phyloP scores from a whole-genome alignment of 2,329 filamentous ascomycete species.

The Epichloe uncinata region DNA sequence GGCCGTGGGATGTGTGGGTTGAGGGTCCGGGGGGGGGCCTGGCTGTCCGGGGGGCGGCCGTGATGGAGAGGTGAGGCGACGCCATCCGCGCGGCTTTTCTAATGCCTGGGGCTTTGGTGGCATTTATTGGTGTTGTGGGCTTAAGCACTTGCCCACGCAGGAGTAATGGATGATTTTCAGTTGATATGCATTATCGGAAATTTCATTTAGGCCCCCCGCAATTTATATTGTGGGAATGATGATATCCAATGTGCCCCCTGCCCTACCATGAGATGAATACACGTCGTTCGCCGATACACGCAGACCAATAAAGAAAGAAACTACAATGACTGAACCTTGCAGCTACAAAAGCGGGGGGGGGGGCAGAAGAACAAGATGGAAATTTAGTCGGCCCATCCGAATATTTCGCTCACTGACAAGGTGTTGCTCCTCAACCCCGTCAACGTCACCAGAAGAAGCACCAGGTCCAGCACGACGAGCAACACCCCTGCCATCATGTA shows the following conservation, averaged over 20 bases:
- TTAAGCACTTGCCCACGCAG: too few species aligned
- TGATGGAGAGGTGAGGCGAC: slow-evolving; percentile 8
- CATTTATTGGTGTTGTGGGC: too few species aligned
- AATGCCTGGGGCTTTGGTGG: background rate
- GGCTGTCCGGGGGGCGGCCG: slow-evolving; percentile 43
- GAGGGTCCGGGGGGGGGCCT: slow-evolving; percentile 45
- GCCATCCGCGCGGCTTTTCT: background rate
- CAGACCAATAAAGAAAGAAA: too few species aligned
- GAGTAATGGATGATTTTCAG: too few species aligned
- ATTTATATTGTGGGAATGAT: too few species aligned
- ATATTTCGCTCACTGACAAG: slow-evolving; percentile 70
- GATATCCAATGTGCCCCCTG: too few species aligned
- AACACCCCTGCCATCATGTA: slow-evolving; percentile 72
- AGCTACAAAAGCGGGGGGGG: background rate
- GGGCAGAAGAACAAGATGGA: too few species aligned
- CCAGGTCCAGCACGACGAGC: slow-evolving; percentile 63
- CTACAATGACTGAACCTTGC: too few species aligned
- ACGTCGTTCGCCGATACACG: too few species aligned
- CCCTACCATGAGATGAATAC: too few species aligned
- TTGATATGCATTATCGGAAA: too few species aligned
- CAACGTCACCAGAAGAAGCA: slow-evolving; percentile 58
- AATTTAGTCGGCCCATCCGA: slow-evolving; percentile 56
- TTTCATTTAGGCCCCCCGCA: too few species aligned
- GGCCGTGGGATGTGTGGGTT: slow-evolving; percentile 50
- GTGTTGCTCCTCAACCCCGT: slow-evolving; percentile 64